Conservation (phyloP, 1,139 yeast species). For the Candida gigantensis region DNA sequence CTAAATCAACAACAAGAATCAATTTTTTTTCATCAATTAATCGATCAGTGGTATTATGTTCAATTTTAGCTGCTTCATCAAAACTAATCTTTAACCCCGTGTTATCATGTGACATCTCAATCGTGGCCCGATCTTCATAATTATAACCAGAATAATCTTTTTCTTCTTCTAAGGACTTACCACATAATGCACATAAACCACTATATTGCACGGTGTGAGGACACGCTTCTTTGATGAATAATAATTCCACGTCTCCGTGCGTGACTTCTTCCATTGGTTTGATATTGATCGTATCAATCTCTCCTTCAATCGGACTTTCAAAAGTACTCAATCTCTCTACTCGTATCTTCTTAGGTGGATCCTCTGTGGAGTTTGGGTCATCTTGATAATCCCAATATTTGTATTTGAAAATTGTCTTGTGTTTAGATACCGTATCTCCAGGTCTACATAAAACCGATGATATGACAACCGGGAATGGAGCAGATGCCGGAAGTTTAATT, state of each 20-base stretch:
- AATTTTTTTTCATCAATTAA: conserved; percentile 66
- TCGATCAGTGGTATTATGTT: conserved; percentile 62
- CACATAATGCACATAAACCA: conserved; percentile 94
- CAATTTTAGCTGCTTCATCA: conserved; percentile 85
- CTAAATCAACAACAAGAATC: conserved; percentile 91
- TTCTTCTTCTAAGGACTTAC: conserved; percentile 78
- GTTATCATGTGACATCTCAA: conserved; percentile 87
- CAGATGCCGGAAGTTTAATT: conserved; percentile 52
- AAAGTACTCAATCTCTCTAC: conserved; percentile 69
- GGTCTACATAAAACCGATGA: conserved; percentile 46
- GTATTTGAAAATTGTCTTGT: conserved; percentile 58
- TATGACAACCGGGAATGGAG: conserved; percentile 71
- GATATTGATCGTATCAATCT: conserved; percentile 51
- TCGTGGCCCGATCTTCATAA: conserved; percentile 77
- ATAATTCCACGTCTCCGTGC: conserved; percentile 50
- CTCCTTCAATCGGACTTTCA: conserved; percentile 84
- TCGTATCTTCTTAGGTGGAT: conserved; percentile 44
- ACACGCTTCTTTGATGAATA: conserved; percentile 76
- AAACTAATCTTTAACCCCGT: conserved; percentile 82
- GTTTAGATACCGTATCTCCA: conserved; percentile 53
- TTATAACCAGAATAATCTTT: conserved; percentile 76
- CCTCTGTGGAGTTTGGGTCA: conserved; percentile 51
- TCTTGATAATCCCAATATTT: conserved; percentile 70
- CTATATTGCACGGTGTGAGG: conserved; percentile 94
- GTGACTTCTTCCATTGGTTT: conserved; percentile 60